A percentile compares a stretch with the other conserved stretches of the same genome.
phyloP scores from a whole-genome alignment of 768 basidiomycete genomes.

The Amanita brunnescens region DNA sequence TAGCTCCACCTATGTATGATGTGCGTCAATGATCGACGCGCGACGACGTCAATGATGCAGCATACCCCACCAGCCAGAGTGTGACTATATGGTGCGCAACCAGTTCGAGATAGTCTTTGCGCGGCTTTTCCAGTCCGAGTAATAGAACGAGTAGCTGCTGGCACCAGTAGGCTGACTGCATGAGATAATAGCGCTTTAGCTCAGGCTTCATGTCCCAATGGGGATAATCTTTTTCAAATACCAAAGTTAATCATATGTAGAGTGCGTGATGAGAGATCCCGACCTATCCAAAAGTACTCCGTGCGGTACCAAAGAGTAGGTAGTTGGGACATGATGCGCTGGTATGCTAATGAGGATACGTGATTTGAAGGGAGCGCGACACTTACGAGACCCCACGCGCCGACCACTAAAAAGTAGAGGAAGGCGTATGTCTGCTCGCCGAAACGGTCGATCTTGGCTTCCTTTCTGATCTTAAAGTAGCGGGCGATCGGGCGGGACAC shows the following conservation, averaged over 20 bases:
- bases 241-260: no score
- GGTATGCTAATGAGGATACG: constrained; percentile 1
- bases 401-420: constrained; percentile 67
- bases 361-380: constrained; percentile 12
- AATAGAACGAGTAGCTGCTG: constrained; percentile 86
- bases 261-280: constrained; percentile 10
- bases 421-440: constrained; percentile 88
- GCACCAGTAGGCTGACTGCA: constrained; percentile 90
- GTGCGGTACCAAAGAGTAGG: constrained; percentile 86
- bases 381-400: constrained; percentile 71
- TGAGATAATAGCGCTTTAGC: constrained; percentile 88
- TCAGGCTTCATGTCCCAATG: constrained; percentile 80
- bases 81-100: constrained; percentile 90
- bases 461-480: constrained; percentile 59
- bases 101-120: constrained; percentile 85
- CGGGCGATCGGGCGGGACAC: constrained; percentile 61
- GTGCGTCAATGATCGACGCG: constrained; percentile 1
- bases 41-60: background rate
- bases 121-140: constrained; percentile 85
- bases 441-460: constrained; percentile 70
- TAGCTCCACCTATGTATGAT: constrained; percentile 66
- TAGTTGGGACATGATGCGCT: constrained; percentile 78
- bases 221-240: constrained; percentile 79
- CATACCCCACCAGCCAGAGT: constrained; percentile 86
- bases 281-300: constrained; percentile 78